A percentile compares a stretch with the other conserved stretches of the same genome.
phyloP scores from a whole-genome alignment of 1,284 basidiomycete species.

The Wallemia mellicola region DNA sequence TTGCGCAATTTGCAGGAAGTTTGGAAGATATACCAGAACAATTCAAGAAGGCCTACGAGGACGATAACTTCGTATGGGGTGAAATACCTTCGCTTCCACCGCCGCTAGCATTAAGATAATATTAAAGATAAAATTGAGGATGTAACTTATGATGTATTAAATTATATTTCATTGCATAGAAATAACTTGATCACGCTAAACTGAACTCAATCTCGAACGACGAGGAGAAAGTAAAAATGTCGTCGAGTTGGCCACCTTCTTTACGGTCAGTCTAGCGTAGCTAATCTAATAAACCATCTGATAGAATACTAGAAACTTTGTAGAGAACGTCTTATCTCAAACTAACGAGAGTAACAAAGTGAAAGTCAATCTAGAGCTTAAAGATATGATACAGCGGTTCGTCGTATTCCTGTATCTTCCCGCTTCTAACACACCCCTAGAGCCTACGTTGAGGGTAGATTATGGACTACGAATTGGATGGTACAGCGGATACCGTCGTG shows the following conservation, averaged over 20 bases:
- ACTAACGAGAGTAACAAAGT: neutral
- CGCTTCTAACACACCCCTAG: neutral
- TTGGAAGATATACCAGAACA: slow-evolving; percentile 19
- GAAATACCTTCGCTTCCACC: slow-evolving; percentile 46
- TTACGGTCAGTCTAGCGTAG: neutral
- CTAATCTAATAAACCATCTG: neutral
- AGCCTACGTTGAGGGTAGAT: neutral
- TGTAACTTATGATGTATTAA: neutral
- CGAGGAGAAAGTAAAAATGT: neutral
- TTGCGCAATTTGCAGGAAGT: slow-evolving; percentile 4
- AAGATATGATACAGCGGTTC: neutral
- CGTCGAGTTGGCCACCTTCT: neutral
- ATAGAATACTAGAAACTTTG: neutral
- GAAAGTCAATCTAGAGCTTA: neutral
- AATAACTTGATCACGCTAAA: neutral
- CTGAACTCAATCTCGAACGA: neutral
- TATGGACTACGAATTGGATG: neutral
- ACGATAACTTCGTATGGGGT: slow-evolving; percentile 33
- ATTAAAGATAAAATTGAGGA: neutral
- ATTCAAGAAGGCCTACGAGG: slow-evolving; percentile 29
- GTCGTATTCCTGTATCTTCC: neutral
- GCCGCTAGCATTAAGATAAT: slow-evolving; percentile 32
- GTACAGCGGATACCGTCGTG: neutral
- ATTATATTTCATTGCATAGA: neutral
- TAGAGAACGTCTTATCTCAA: neutral